Evolutionary conservation across 768 basidiomycete species (phyloP), one percentile per base, ranked within the genome.

Genomic region (Phaffia tasmanica): DNA sequence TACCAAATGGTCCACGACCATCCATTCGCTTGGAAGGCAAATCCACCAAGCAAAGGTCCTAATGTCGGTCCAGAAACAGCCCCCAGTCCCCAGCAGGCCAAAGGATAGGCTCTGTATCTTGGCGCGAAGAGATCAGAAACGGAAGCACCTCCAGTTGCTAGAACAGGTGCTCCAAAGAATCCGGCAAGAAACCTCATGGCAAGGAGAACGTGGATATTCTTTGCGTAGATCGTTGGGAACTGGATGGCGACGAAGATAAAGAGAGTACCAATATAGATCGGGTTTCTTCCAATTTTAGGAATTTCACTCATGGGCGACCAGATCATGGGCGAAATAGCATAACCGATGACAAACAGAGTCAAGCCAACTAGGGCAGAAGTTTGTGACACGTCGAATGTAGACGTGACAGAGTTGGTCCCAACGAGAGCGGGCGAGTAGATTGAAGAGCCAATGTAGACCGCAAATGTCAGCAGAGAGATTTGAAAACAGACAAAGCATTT

Each of bases 201-300:
- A 32, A 74, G 71, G 56, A 79, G 69, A 9, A 74, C 73, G 7
- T 72, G 71, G 65, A 75, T 71, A 64, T 76, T 75, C 30, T 66
- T 70, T 16, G 74, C 70, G 42, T 75, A 64, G 0, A 71, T 72
- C 1, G 75, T 73, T 2, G 76, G 75, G 15, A 76, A 72, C 67
- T 79, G 77, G 9, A 78, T 70, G 32, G 74, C 57, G 59, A 74
- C 72, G 67, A 77, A 79, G 61, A 78, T 49, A 51, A 71, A 57
- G 23, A 78, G 70, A 19, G 74, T 75, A 68, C 73, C 68, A 60
- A 79, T 73, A 69, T 78, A 78, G 25, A 74, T 71, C 2, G 74
- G 68, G 25, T 71, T 75, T 4, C 78, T 70, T 15, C 78, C 78
- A 53, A 78, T 72, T 1, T 69, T 47, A 0, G 78, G 75, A 30